These are phyloP conservation scores for Blastobotrys parvus DNA, from an alignment of 805 yeast species.

Conservation along the genomic window DNA sequence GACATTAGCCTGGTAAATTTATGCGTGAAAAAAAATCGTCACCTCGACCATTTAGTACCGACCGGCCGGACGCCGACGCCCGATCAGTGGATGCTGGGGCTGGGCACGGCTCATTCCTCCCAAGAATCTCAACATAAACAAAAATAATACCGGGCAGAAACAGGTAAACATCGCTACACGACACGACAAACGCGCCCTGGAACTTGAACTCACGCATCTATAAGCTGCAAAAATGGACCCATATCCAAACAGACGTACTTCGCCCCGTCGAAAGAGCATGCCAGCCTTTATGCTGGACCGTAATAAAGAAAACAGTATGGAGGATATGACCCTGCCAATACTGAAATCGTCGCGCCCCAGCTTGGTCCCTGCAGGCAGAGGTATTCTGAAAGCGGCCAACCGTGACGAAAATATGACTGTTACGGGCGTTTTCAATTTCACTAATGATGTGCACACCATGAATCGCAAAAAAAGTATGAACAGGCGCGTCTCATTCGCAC, in stretches of 20 bases:
- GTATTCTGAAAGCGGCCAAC: slow-evolving; percentile 31
- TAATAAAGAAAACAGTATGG: slow-evolving; percentile 48
- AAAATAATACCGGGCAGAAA: no score
- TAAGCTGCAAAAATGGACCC: not conserved
- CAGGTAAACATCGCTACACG: no score
- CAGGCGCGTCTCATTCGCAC: slow-evolving; percentile 70
- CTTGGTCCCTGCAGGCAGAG: slow-evolving; percentile 31
- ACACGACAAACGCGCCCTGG: no score
- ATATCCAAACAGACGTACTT: slow-evolving; percentile 27
- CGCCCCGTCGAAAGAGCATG: slow-evolving; percentile 43
- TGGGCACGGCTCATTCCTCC: no score
- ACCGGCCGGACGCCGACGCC: no score
- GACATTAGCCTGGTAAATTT: no score
- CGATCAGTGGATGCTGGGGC: no score
- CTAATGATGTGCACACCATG: slow-evolving; percentile 11
- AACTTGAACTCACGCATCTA: no score
- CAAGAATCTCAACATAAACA: no score
- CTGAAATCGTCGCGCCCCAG: slow-evolving; percentile 23
- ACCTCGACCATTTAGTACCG: no score
- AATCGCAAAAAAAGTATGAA: slow-evolving; percentile 19
- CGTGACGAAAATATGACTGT: slow-evolving; percentile 28
- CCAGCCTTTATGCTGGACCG: slow-evolving; percentile 72
- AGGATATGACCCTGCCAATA: slow-evolving; percentile 1
- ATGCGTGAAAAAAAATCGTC: no score
- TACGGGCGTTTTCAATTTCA: slow-evolving; percentile 30